A percentile compares a stretch with the other conserved stretches of the same genome.
These are phyloP conservation scores for Rutstroemia sp. DNA, from an alignment of 2,329 filamentous ascomycete genomes.

Conservation along the genomic window DNA sequence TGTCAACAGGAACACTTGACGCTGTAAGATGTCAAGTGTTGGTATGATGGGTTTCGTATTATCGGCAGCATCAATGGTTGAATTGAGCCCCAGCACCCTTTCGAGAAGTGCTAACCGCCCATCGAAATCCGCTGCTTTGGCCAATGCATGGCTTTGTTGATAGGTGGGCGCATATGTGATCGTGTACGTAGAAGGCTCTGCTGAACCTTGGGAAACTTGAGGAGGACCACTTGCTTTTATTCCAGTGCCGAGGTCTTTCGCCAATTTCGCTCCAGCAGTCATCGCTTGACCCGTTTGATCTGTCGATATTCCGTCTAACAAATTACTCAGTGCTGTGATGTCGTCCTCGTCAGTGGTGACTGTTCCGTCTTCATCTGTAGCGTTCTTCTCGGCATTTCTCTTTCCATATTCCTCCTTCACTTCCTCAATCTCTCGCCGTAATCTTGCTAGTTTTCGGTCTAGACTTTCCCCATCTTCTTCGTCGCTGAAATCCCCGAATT, in stretches of 20 bases:
- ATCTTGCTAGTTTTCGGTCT: constrained; percentile 69
- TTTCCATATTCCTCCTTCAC: constrained; percentile 52
- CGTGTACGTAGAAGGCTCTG: constrained; percentile 47
- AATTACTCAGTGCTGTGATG: constrained; percentile 61
- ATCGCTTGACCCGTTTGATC: constrained; percentile 11
- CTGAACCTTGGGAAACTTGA: constrained; percentile 17
- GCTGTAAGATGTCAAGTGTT: constrained; percentile 71
- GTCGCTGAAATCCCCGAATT: constrained; percentile 69
- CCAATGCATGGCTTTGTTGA: constrained; percentile 62
- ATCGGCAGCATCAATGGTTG: constrained; percentile 53
- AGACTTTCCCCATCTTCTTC: constrained; percentile 70
- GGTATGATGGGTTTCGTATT: constrained; percentile 67
- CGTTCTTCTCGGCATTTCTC: constrained; percentile 39
- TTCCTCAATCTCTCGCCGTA: constrained; percentile 77
- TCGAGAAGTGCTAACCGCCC: constrained; percentile 72
- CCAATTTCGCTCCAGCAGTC: constrained; percentile 22
- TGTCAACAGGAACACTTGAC: constrained; percentile 69
- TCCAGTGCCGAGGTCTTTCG: constrained; percentile 24
- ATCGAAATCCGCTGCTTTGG: constrained; percentile 83
- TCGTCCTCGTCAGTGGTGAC: constrained; percentile 41
- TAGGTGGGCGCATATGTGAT: constrained; percentile 58
- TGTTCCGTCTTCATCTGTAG: constrained; percentile 31
- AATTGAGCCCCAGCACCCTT: constrained; percentile 70
- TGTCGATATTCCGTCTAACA: constrained; percentile 58
- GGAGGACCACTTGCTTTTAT: constrained; percentile 24